Base-by-base conservation (phyloP, 108 stramenopile species). In the Poteriospumella lacustris region DNA sequence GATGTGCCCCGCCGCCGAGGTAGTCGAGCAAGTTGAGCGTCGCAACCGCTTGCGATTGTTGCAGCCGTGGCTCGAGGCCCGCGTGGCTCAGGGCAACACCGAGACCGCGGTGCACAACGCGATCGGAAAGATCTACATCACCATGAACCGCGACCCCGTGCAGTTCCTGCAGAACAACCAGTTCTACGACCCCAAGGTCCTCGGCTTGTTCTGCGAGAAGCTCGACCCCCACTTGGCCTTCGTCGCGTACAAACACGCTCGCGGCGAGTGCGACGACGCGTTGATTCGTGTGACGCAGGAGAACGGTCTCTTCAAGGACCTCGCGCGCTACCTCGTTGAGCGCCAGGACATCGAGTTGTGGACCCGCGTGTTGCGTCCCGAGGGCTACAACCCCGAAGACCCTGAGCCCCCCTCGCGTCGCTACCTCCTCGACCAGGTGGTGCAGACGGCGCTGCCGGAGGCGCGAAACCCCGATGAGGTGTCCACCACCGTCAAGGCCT, bases 101-200 rank as follows among this genome's bases (percentile, higher is more conserved):
- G 97, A 99, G 85, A 91, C 95, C 60, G 96, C 95, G 64, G 97
- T 96, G 19, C 99, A 99, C 93, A 98, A 99, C 77, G 96, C 97
- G 52, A 91, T 99, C 39, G 99, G 99, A 80, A 99, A 99, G 96
- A 99, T 99, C 87, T 98, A 98, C 91, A 93, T 99, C 58, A 95
- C 95, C 36, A 87, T 97, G 76, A 99, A 99, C 88, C 91, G 92
- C 73, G 99, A 99, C 78, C 97, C 99, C 9, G 91, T 94, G 85
- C 88, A 92, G 24, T 99, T 97, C 88, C 86, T 99, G 80, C 79
- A 91, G 39, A 97, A 97, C 92, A 98, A 99, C 89, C 97, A 97
- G 94, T 99, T 97, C 81, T 99, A 99, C 89, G 97, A 99, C 78
- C 96, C 99, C 26, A 79, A 42, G 42, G 99, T 97, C 42, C 84